Base-by-base conservation (phyloP, 495 filamentous ascomycete species). In the Neurospora discreta region DNA sequence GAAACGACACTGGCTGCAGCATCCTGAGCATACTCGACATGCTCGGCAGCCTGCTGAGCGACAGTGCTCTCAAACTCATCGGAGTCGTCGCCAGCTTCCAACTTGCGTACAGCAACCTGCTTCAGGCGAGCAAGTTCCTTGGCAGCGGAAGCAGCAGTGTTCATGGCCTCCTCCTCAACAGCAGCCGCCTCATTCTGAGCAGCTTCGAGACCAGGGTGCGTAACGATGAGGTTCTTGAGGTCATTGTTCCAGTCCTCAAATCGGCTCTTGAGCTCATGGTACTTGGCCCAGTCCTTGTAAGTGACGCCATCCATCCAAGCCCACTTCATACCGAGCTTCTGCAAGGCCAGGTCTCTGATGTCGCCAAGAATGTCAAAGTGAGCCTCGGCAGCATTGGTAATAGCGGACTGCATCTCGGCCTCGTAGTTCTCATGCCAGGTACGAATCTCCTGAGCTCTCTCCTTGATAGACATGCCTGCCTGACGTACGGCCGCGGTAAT, bases 301-400 rank as follows among this genome's bases (percentile, higher is more conserved):
- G 94, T 94, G 72, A 99, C 88, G 43, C 91, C 91, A 69, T 98
- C 95, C 86, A 93, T 97, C 91, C 92, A 96, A 1, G 94, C 94
- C 94, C 96, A 99, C 72, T 95, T 92, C 88, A 96, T 94, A 46
- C 96, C 96, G 70, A 99, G 92, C 77, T 97, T 95, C 77, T 97
- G 93, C 9, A 99, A 85, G 3, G 94, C 93, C 9, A 97, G 85
- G 74, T 98, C 93, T 26, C 92, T 88, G 71, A 97, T 93, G 69
- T 87, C 86, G 74, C 95, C 92, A 42, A 99, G 86, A 41, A 96
- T 91, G 71, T 88, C 85, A 36, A 98, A 87, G 9, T 94, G 97
- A 26, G 90, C 91, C 71, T 93, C 82, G n/a, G 93, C 88, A 10
- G 93, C 92, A 43, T 89, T 86, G 69, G 86, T 88, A 58, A 97